These are phyloP conservation scores for Leishmania tropica DNA, from an alignment of 208 protist genomes.

Conservation along the genomic window DNA sequence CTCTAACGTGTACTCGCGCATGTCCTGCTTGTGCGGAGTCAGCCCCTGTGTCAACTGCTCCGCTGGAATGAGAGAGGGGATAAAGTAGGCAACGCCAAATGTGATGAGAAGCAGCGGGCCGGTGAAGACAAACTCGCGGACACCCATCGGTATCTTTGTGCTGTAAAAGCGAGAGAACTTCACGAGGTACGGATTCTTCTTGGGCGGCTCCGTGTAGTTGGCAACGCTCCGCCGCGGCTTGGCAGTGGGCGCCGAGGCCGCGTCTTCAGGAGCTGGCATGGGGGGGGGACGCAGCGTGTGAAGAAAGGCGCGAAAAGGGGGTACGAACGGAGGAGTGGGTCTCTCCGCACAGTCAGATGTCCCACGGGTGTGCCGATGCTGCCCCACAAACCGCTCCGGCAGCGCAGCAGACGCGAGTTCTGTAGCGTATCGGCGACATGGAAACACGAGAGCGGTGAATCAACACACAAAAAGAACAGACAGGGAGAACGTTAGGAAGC, in stretches of 20 bases:
- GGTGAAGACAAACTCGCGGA: conserved; percentile 85
- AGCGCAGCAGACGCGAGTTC: background rate
- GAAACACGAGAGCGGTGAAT: background rate
- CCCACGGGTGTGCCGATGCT: background rate
- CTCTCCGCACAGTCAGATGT: background rate
- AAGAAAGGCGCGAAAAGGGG: background rate
- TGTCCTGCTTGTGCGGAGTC: conserved; percentile 68
- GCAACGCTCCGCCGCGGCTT: conserved; percentile 49
- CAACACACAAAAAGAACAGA: background rate
- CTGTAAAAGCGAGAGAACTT: conserved; percentile 76
- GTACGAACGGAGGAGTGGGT: background rate
- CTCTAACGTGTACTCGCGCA: conserved; percentile 77
- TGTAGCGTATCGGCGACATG: background rate
- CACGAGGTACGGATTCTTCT: conserved; percentile 73
- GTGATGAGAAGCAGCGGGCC: conserved; percentile 66
- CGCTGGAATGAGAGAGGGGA: conserved; percentile 53
- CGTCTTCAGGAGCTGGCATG: conserved; percentile 4
- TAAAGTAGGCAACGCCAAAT: conserved; percentile 73
- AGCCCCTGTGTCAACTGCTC: conserved; percentile 80
- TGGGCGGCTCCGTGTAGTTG: conserved; percentile 69
- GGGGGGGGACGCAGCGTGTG: background rate
- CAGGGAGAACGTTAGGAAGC: background rate
- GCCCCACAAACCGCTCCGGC: background rate
- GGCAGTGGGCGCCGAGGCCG: background rate
- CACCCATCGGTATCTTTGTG: conserved; percentile 80